Conservation (phyloP, 2,329 filamentous ascomycete genomes). For the Neonectria coccinea region DNA sequence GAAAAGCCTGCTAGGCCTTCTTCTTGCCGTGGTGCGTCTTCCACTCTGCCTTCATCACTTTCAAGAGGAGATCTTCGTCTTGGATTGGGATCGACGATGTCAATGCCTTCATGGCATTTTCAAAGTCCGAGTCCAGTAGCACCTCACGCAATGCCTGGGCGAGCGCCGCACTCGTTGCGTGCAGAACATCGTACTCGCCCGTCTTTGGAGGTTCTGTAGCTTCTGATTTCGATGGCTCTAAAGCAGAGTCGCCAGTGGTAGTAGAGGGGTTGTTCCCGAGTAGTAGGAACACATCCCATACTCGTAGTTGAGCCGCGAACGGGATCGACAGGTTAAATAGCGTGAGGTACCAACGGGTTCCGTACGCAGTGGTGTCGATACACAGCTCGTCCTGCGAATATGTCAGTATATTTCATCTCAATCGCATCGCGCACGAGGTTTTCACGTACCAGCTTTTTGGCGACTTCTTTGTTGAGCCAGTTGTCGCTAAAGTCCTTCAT, state of each 20-base stretch:
- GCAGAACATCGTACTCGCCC: slow-evolving; percentile 82
- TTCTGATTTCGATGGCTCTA: slow-evolving; percentile 32
- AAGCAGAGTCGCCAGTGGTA: slow-evolving; percentile 22
- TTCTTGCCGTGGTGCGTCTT: slow-evolving; percentile 70
- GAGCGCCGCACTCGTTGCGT: slow-evolving; percentile 89
- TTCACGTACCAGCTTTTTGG: slow-evolving; percentile 77
- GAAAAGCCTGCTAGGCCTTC: slow-evolving; percentile 51
- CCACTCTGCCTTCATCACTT: slow-evolving; percentile 88
- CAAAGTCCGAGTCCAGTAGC: slow-evolving; percentile 92
- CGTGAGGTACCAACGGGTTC: slow-evolving; percentile 96
- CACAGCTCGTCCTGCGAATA: slow-evolving; percentile 73
- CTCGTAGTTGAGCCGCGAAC: slow-evolving; percentile 90
- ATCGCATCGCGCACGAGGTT: background rate
- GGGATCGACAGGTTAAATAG: slow-evolving; percentile 97
- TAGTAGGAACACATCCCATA: slow-evolving; percentile 98
- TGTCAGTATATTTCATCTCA: slow-evolving; percentile 26
- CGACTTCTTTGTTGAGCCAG: slow-evolving; percentile 88
- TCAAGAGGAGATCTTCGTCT: slow-evolving; percentile 94
- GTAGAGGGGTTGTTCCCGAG: slow-evolving; percentile 65
- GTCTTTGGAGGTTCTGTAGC: slow-evolving; percentile 35
- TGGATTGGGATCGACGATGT: slow-evolving; percentile 95
- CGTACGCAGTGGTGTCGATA: slow-evolving; percentile 92
- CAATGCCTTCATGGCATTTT: slow-evolving; percentile 96
- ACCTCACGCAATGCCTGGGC: slow-evolving; percentile 92
- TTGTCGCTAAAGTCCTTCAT: slow-evolving; percentile 85